Percentiles rank a stretch among this genome's conserved stretches.
Evolutionary conservation across 73 alveolate genomes (phyloP).

Genomic region (Paramecium sonneborni): DNA sequence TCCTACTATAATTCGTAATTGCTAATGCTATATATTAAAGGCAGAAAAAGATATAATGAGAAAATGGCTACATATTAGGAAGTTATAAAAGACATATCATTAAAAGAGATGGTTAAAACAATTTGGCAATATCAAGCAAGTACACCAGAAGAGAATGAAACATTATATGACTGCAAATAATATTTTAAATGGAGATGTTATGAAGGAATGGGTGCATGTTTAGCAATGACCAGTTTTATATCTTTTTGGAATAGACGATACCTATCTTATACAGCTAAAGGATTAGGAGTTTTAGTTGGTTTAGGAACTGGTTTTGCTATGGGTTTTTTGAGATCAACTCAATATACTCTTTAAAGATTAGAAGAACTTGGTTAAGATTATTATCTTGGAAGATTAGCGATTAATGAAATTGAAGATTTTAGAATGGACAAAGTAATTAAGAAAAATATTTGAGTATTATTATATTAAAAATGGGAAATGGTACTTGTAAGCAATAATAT

Average conservation of each 20-base stretch:
- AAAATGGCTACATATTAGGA: slow-evolving; percentile 64
- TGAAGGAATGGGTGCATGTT: slow-evolving; percentile 59
- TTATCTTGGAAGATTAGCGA: slow-evolving; percentile 63
- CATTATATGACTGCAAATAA: slow-evolving; percentile 64
- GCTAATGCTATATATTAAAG: background rate
- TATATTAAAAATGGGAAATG: background rate
- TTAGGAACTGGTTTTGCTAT: slow-evolving; percentile 52
- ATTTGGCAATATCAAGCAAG: slow-evolving; percentile 59
- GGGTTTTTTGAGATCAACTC: slow-evolving; percentile 59
- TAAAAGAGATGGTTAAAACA: slow-evolving; percentile 40
- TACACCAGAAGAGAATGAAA: slow-evolving; percentile 67
- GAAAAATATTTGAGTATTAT: slow-evolving; percentile 46
- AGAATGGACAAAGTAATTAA: slow-evolving; percentile 64
- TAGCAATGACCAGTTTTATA: slow-evolving; percentile 26
- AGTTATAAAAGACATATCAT: slow-evolving; percentile 53
- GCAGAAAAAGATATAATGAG: slow-evolving; percentile 66
- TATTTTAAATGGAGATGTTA: background rate
- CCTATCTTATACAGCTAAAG: background rate
- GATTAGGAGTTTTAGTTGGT: slow-evolving; percentile 59
- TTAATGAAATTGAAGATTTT: slow-evolving; percentile 65
- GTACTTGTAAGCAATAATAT: background rate
- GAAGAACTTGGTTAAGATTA: slow-evolving; percentile 64
- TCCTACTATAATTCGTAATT: slow-evolving; percentile 30
- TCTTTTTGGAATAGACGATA: slow-evolving; percentile 26
- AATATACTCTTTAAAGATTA: slow-evolving; percentile 61